Percentiles rank a stretch among this genome's conserved stretches.
Evolutionary conservation across 2,329 filamentous ascomycete species (phyloP).

Genomic region (Domatiomyces catenatus): DNA sequence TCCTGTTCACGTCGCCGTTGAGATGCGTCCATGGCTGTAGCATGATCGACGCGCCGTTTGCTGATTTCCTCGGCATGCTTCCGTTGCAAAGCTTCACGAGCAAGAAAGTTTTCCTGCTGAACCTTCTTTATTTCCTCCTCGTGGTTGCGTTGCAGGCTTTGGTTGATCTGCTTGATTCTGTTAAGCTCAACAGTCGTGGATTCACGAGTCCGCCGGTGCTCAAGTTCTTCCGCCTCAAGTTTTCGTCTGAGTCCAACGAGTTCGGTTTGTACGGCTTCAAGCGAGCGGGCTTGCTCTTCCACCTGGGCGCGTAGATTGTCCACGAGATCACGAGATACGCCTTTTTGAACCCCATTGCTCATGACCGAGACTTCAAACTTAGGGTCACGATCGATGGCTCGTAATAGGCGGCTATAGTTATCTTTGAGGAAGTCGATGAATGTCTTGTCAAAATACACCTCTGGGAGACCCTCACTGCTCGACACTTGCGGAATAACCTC

Average conservation of each 20-base stretch:
- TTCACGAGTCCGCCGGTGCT: conserved; percentile 53
- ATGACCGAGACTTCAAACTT: conserved; percentile 71
- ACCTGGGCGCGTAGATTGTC: conserved; percentile 68
- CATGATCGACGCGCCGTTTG: conserved; percentile 33
- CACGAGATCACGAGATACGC: conserved; percentile 83
- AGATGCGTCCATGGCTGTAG: conserved; percentile 29
- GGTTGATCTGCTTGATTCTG: conserved; percentile 50
- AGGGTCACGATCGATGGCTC: conserved; percentile 81
- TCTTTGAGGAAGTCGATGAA: conserved; percentile 95
- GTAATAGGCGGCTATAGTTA: conserved; percentile 71
- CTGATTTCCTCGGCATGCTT: conserved; percentile 12
- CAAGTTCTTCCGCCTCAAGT: conserved; percentile 55
- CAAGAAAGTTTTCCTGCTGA: conserved; percentile 21
- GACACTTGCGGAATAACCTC: conserved; percentile 58
- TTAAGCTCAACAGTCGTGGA: conserved; percentile 38
- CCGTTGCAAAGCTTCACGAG: conserved; percentile 6
- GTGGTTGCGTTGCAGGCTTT: conserved; percentile 55
- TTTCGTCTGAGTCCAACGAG: conserved; percentile 40
- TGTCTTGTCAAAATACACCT: conserved; percentile 68
- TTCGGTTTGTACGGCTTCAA: conserved; percentile 43
- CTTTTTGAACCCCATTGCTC: conserved; percentile 66
- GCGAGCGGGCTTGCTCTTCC: conserved; percentile 51
- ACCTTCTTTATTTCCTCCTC: conserved; percentile 47
- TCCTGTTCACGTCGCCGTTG: conserved; percentile 31
- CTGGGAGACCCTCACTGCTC: conserved; percentile 45